Evolutionary conservation across 2,329 filamentous ascomycete genomes (phyloP), one percentile per base, ranked within the genome.

Genomic region (Orbilia blumenaviensis): DNA sequence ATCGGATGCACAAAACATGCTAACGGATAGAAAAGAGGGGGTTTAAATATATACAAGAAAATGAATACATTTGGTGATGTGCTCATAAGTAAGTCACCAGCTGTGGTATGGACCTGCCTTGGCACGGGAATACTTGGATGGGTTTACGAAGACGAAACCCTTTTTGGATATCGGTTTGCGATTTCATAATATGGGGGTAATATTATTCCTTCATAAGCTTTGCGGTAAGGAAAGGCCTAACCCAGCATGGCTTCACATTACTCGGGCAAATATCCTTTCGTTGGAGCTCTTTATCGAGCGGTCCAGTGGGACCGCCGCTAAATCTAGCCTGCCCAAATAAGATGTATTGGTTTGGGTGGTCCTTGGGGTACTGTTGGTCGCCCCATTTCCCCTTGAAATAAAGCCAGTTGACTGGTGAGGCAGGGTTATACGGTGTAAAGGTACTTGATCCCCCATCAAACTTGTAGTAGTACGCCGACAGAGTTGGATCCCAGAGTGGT

Each of bases 371-470:
- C 79, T 87, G 84, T 75, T 87, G 81, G 79, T 91, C 89, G 1
- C 89, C 89, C 89, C 89, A 91, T 32, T 83, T 82, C 0, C 89
- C 89, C 25, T 82, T 82, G 80, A 86, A 91, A 41, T 85, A 80
- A 75, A 91, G 83, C 83, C 86, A 90, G 12, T 83, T 84, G 1
- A 86, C 82, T 0, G 89, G 88, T 50, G 82, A 83, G 5, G 78
- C 78, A 7, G 78, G 60, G 52, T 85, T 84, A 64, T 86, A 87
- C 1, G 87, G 80, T 2, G 83, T 82, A 78, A 89, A 89, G 0
- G 71, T 81, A 9, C 81, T 81, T 0, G 80, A 83, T 0, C 72
- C 74, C 32, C 81, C 79, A 61, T 87, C 82, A 80, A 86, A 90
- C 12, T 81, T 84, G 82, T 89, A 90, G 66, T 84, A 86, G 78